Percentiles rank a stretch among this genome's conserved stretches.
phyloP scores from a whole-genome alignment of 805 yeast genomes.

The Metschnikowia lachancei region DNA sequence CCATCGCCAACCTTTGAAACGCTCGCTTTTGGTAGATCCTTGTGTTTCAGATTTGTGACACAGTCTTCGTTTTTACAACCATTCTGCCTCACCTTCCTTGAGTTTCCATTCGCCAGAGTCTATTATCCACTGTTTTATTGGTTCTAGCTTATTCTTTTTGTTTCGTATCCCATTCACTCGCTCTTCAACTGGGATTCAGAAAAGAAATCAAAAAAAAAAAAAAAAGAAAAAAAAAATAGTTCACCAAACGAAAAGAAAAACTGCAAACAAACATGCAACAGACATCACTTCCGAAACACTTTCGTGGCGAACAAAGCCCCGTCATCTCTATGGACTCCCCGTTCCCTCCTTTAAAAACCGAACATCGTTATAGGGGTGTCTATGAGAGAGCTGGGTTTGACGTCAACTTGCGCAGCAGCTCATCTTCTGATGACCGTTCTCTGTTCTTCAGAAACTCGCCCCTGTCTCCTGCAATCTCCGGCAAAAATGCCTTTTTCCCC shows the following conservation, averaged over 20 bases:
- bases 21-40: background rate
- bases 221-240: background rate
- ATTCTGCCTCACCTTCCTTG: background rate
- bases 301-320: conserved; percentile 21
- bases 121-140: too few species aligned
- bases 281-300: conserved; percentile 22
- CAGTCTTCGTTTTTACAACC: conserved; percentile 1
- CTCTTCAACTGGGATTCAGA: too few species aligned
- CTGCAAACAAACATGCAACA: conserved; percentile 13
- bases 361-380: conserved; percentile 62
- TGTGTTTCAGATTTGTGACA: background rate
- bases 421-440: conserved; percentile 6
- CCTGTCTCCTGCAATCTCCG: conserved; percentile 2
- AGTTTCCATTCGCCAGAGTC: too few species aligned
- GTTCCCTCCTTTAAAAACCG: conserved; percentile 69
- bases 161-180: too few species aligned
- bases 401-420: conserved; percentile 21
- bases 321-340: conserved; percentile 42
- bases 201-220: too few species aligned
- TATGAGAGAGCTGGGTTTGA: conserved; percentile 85
- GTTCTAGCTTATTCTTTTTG: too few species aligned
- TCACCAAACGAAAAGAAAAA: background rate
- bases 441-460: conserved; percentile 3
- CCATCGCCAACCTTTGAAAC: too few species aligned
- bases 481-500: background rate